Conservation (phyloP, 805 yeast genomes). For the Starmerella scarabaei region DNA sequence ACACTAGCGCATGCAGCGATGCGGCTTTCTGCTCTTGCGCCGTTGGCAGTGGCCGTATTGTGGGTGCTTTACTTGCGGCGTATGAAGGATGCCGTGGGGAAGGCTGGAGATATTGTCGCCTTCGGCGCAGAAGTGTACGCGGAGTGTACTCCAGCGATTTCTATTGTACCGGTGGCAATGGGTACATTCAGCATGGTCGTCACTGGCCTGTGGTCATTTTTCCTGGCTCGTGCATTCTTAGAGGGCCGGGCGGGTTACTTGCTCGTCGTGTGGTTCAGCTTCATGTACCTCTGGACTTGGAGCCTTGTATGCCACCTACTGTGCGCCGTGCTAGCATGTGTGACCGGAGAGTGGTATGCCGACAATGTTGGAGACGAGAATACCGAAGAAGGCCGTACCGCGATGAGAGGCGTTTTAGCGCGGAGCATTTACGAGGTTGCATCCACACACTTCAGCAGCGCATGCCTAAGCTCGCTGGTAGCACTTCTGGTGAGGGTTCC, state of each 20-base stretch:
- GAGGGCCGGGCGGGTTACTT: slow-evolving; percentile 20
- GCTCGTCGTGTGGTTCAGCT: slow-evolving; percentile 23
- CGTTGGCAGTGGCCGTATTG: slow-evolving; percentile 14
- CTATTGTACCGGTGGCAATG: slow-evolving; percentile 24
- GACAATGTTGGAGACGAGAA: slow-evolving; percentile 21
- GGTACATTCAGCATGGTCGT: slow-evolving; percentile 24
- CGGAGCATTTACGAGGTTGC: slow-evolving; percentile 19
- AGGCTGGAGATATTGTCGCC: slow-evolving; percentile 26
- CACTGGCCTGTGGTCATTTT: slow-evolving; percentile 29
- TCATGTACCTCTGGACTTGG: slow-evolving; percentile 34
- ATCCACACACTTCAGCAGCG: slow-evolving; percentile 28
- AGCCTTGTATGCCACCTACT: slow-evolving; percentile 30
- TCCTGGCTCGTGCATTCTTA: slow-evolving; percentile 25
- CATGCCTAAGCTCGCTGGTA: slow-evolving; percentile 27
- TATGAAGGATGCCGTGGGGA: slow-evolving; percentile 13
- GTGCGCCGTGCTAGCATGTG: slow-evolving; percentile 27
- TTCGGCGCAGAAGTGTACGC: slow-evolving; percentile 28
- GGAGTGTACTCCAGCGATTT: slow-evolving; percentile 24
- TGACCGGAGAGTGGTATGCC: slow-evolving; percentile 32
- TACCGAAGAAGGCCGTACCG: slow-evolving; percentile 10
- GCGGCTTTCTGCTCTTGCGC: slow-evolving; percentile 16
- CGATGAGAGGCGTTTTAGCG: slow-evolving; percentile 4
- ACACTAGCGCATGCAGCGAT: slow-evolving; percentile 17
- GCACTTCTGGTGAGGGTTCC: slow-evolving; percentile 28
- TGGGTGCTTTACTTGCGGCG: slow-evolving; percentile 19